phyloP scores from a whole-genome alignment of 2,329 filamentous ascomycete species.

The Dothiorella sarmentorum region DNA sequence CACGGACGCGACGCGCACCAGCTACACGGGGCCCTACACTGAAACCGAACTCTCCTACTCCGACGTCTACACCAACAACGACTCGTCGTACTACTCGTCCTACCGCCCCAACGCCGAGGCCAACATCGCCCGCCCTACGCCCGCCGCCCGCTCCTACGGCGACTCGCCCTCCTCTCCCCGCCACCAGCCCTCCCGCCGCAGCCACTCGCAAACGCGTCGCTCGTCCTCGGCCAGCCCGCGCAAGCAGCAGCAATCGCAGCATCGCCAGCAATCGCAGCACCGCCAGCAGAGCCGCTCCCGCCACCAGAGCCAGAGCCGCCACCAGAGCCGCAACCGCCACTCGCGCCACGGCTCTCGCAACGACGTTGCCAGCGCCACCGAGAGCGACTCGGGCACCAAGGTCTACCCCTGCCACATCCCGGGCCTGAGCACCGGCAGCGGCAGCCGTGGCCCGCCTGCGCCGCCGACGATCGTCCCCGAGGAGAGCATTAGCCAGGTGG shows the following conservation, averaged over 20 bases:
- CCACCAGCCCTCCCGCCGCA: slow-evolving; percentile 23
- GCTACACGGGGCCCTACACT: slow-evolving; percentile 39
- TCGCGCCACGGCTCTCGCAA: slow-evolving; percentile 30
- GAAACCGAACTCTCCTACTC: slow-evolving; percentile 30
- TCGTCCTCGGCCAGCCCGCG: slow-evolving; percentile 33
- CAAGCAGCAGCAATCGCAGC: too few species aligned
- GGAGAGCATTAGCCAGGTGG: slow-evolving; percentile 41
- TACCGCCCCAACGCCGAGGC: slow-evolving; percentile 39
- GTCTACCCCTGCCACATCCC: slow-evolving; percentile 57
- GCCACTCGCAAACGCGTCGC: slow-evolving; percentile 24
- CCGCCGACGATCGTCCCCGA: slow-evolving; percentile 34
- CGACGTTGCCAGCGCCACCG: slow-evolving; percentile 30
- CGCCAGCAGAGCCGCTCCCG: slow-evolving; percentile 23
- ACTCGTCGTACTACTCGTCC: slow-evolving; percentile 32
- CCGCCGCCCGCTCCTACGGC: slow-evolving; percentile 24
- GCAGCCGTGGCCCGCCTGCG: too few species aligned
- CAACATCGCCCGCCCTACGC: slow-evolving; percentile 14
- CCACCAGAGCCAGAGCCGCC: slow-evolving; percentile 22
- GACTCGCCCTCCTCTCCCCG: slow-evolving; percentile 18
- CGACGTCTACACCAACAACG: slow-evolving; percentile 18
- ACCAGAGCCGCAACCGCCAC: slow-evolving; percentile 20
- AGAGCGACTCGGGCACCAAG: slow-evolving; percentile 48
- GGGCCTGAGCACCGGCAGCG: slow-evolving; percentile 42
- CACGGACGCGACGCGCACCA: slow-evolving; percentile 32
- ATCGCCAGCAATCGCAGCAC: too few species aligned